A percentile compares a stretch with the other conserved stretches of the same genome.
phyloP scores from a whole-genome alignment of 176 grass and related monocot genomes.

The Musa beccarii region DNA sequence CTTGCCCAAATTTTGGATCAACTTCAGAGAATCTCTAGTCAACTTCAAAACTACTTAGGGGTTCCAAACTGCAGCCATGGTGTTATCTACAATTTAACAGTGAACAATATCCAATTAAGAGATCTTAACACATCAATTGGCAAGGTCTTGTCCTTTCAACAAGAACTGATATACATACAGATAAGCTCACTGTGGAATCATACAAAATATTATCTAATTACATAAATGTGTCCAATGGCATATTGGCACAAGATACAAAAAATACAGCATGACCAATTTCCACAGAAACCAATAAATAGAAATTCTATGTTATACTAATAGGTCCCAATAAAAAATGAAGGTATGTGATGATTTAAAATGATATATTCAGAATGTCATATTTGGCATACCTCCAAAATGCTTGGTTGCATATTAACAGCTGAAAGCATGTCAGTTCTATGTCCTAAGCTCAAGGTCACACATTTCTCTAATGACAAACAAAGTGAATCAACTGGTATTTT shows the following conservation, averaged over 20 bases:
- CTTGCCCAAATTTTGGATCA: no score
- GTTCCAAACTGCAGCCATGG: no score
- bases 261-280: neutral
- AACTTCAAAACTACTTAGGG: neutral
- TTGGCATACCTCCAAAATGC: slow-evolving; percentile 54
- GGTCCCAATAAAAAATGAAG: no score
- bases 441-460: slow-evolving; percentile 54
- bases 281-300: neutral
- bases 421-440: slow-evolving; percentile 42
- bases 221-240: neutral
- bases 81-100: no score
- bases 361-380: neutral
- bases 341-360: no score
- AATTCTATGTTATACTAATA: no score
- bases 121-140: neutral
- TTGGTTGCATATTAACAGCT: slow-evolving; percentile 51
- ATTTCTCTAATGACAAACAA: slow-evolving; percentile 58
- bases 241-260: neutral
- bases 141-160: neutral
- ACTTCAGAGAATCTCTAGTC: neutral
- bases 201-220: neutral
- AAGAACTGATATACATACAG: neutral
- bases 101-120: neutral
- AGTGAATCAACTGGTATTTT: slow-evolving; percentile 65
- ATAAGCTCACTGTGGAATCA: neutral